These are phyloP conservation scores for Echeveria elegans DNA, from an alignment of 164 flowering plant genomes.

Conservation along the genomic window DNA sequence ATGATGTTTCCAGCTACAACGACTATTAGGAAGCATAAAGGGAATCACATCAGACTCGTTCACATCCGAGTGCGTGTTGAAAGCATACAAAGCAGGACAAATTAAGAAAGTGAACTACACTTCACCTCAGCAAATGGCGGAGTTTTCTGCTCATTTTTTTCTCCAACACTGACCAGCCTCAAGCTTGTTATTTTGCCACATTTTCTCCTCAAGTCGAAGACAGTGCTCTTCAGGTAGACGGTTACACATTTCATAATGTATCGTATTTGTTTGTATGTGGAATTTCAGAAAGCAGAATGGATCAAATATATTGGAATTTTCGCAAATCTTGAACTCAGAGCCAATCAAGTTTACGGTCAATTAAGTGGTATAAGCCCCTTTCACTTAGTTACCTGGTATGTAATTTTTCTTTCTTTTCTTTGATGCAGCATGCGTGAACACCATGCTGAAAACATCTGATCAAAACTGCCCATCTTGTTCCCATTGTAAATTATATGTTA, in stretches of 20 bases:
- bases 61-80: conserved; percentile 59
- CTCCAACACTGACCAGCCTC: conserved; percentile 35
- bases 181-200: conserved; percentile 69
- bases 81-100: conserved; percentile 45
- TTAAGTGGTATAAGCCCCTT: conserved; percentile 42
- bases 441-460: no score
- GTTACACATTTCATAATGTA: neutral
- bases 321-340: conserved; percentile 69
- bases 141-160: conserved; percentile 64
- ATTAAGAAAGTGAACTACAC: conserved; percentile 37
- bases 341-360: conserved; percentile 64
- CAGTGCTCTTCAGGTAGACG: conserved; percentile 72
- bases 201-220: conserved; percentile 53
- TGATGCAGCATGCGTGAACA: no score
- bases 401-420: no score
- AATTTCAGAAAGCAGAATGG: conserved; percentile 84
- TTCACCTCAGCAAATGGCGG: conserved; percentile 37
- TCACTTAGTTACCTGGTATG: no score
- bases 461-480: no score
- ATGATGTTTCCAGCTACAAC: conserved; percentile 52
- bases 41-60: conserved; percentile 72
- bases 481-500: no score
- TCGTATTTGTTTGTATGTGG: neutral
- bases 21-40: conserved; percentile 58
- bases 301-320: conserved; percentile 85